Evolutionary conservation across 2,329 filamentous ascomycete genomes (phyloP).

Genomic region (Trichoderma semiorbis): DNA sequence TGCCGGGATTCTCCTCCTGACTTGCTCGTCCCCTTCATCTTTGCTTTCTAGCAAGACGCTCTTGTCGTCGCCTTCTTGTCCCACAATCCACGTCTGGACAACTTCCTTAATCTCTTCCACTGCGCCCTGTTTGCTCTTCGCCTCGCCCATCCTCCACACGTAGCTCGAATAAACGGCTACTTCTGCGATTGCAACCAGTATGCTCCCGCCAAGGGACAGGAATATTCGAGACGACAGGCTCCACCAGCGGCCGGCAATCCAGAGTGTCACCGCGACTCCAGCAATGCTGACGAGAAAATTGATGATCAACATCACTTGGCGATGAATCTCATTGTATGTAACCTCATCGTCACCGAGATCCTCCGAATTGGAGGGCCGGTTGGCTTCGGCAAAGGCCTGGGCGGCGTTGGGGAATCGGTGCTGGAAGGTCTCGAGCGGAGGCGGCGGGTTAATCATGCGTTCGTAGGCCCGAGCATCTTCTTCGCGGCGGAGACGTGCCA

Average conservation of each 20-base stretch:
- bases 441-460: constrained; percentile 66
- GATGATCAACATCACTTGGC: constrained; percentile 79
- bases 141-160: constrained; percentile 65
- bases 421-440: constrained; percentile 55
- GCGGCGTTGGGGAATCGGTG: constrained; percentile 56
- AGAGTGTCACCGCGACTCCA: constrained; percentile 72
- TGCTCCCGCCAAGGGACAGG: constrained; percentile 65
- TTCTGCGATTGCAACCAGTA: constrained; percentile 70
- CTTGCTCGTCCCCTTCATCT: constrained; percentile 20
- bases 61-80: constrained; percentile 29
- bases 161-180: constrained; percentile 75
- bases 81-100: constrained; percentile 67
- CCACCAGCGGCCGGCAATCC: constrained; percentile 77
- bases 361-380: constrained; percentile 43
- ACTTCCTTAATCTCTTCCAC: constrained; percentile 66
- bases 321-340: constrained; percentile 69
- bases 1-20: constrained; percentile 28
- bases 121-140: constrained; percentile 59
- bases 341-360: constrained; percentile 60
- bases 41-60: constrained; percentile 27
- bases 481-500: constrained; percentile 77
- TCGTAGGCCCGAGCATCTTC: constrained; percentile 81
- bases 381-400: constrained; percentile 54
- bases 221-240: constrained; percentile 66
- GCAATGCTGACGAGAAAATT: constrained; percentile 87